phyloP scores from a whole-genome alignment of 305 asterid genomes.

The Vinca major region DNA sequence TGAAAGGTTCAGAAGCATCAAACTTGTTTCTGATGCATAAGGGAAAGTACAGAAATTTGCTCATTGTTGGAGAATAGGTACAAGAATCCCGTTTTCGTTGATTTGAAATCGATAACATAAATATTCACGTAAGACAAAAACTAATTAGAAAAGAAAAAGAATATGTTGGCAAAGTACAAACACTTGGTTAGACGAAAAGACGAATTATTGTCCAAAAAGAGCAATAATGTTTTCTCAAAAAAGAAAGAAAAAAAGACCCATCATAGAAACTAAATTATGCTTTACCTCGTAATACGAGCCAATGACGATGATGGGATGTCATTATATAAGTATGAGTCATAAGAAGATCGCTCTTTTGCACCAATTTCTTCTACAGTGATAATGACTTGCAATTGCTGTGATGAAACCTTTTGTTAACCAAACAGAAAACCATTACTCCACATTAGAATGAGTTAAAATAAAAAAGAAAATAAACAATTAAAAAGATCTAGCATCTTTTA shows the following conservation, averaged over 20 bases:
- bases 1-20: conserved; percentile 6
- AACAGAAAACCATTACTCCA: conserved; percentile 17
- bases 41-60: not conserved
- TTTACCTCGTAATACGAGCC: conserved; percentile 69
- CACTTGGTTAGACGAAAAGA: not conserved
- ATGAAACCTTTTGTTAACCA: conserved; percentile 37
- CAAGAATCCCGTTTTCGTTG: not conserved
- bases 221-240: not conserved
- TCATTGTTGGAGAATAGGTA: not conserved
- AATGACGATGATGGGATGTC: conserved; percentile 61
- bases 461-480: conserved; percentile 1
- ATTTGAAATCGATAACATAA: not conserved
- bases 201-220: not conserved
- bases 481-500: not conserved
- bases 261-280: not conserved
- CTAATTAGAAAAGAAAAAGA: too few relatives aligned
- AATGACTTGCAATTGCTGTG: conserved; percentile 69
- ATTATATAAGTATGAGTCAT: conserved; percentile 65
- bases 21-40: not conserved
- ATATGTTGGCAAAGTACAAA: not conserved
- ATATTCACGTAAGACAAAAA: not conserved
- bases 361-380: conserved; percentile 74
- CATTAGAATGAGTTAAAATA: conserved; percentile 13
- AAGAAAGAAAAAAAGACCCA: too few relatives aligned
- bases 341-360: conserved; percentile 65